These are phyloP conservation scores for Tympanopsis confertula DNA, from an alignment of 2,329 filamentous ascomycete species.

Conservation along the genomic window DNA sequence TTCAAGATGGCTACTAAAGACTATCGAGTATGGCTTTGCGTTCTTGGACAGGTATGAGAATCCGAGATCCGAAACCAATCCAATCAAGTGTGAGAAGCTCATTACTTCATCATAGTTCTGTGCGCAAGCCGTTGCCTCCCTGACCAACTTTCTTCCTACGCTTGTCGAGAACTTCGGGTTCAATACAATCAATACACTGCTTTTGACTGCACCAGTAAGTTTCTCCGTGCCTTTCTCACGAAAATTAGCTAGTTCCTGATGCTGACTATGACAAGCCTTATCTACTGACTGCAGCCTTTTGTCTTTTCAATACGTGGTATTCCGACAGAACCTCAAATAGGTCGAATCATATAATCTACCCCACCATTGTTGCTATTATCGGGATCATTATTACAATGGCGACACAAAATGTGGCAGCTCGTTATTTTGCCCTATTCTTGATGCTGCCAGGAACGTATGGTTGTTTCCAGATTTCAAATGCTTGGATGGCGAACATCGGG, in stretches of 20 bases:
- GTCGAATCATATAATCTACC: slow-evolving; percentile 10
- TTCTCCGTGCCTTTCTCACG: neutral
- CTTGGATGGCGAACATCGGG: slow-evolving; percentile 15
- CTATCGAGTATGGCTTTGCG: slow-evolving; percentile 13
- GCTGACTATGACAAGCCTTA: slow-evolving; percentile 10
- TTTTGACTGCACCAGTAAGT: slow-evolving; percentile 12
- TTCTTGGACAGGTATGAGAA: slow-evolving; percentile 13
- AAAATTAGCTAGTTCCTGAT: too few relatives aligned
- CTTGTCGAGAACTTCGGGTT: slow-evolving; percentile 15
- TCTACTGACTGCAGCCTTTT: slow-evolving; percentile 13
- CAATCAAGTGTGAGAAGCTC: too few relatives aligned
- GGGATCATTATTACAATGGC: slow-evolving; percentile 13
- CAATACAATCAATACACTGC: slow-evolving; percentile 12
- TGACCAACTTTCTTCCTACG: slow-evolving; percentile 18
- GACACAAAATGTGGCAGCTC: slow-evolving; percentile 9
- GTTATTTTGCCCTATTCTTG: slow-evolving; percentile 11
- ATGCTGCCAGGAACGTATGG: slow-evolving; percentile 10
- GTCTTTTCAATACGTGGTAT: slow-evolving; percentile 15
- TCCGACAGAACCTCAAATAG: slow-evolving; percentile 13
- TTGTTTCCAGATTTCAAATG: slow-evolving; percentile 12
- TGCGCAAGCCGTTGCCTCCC: slow-evolving; percentile 14
- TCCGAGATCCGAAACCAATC: too few relatives aligned
- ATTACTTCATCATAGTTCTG: too few relatives aligned
- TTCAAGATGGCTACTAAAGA: slow-evolving; percentile 15
- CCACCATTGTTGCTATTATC: slow-evolving; percentile 6